Evolutionary conservation across 1,139 yeast species (phyloP), one percentile per base, ranked within the genome.

Genomic region (Debaryomyces subglobosus): DNA sequence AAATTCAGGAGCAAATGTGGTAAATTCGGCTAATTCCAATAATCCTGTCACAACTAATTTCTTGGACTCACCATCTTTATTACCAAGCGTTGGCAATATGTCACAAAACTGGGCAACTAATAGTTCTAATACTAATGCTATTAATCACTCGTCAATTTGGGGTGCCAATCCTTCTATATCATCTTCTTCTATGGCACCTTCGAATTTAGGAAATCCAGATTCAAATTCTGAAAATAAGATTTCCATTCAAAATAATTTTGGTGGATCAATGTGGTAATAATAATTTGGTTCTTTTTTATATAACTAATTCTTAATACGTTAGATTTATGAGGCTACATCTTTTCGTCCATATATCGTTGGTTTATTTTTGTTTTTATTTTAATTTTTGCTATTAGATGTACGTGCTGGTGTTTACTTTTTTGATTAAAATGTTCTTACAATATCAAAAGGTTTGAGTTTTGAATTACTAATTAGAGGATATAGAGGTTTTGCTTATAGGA

Each of bases 41-140:
- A 41, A 49, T 13, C 45, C 49, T 15, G 50, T 53, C n/a, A 48
- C 57, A 47, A 44, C 51, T 16, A 56, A 46, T 44, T 61, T 60
- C 39, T 48, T 59, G 21, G 53, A 57, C 46, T 59, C 64, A 3
- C 62, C 64, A 25, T 50, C 57, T 7, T 49, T 59, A 25, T 52
- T 58, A 30, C 51, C 61, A 18, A 45, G 39, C 10, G 47, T 40
- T 25, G 39, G 24, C 10, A 38, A 33, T 8, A 37, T 45, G 15
- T 30, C 46, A 10, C 33, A 38, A 5, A 44, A 39, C 37, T 48
- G 53, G 49, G 45, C 50, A 15, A 32, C 52, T 5, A 40, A 49
- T 27, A 27, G 30, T 32, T 41, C 53, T 16, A 50, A 53, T 24
- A 13, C 53, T 5, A 46, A 38, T 25, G 21, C 49, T 32, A 36